A percentile compares a stretch with the other conserved stretches of the same genome.
Conservation (phyloP, 208 protist species). For the Novymonas esmeraldas region DNA sequence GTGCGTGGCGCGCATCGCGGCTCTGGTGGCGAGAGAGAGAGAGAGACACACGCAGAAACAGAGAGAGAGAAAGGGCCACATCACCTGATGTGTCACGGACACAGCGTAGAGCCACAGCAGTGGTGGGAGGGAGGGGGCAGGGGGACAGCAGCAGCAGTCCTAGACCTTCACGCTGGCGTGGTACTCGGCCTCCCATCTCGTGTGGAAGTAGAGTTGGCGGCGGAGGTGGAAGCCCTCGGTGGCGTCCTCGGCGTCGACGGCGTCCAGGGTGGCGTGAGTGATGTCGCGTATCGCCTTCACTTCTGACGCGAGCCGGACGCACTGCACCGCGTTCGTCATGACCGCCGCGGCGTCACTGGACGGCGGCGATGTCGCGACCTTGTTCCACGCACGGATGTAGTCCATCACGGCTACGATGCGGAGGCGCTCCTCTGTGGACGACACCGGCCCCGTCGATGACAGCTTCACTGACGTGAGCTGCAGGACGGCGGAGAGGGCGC, state of each 20-base stretch:
- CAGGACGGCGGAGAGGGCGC: slow-evolving; percentile 69
- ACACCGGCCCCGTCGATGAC: slow-evolving; percentile 27
- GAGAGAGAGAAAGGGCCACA: too few relatives aligned
- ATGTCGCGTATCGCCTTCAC: slow-evolving; percentile 69
- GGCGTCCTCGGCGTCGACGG: slow-evolving; percentile 21
- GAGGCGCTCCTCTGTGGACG: not conserved
- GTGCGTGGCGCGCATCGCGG: too few relatives aligned
- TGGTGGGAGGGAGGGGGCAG: not conserved
- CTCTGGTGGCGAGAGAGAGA: too few relatives aligned
- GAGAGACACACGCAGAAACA: too few relatives aligned
- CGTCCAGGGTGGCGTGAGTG: slow-evolving; percentile 57
- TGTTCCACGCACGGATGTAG: slow-evolving; percentile 60
- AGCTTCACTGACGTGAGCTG: slow-evolving; percentile 78
- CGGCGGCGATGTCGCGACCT: slow-evolving; percentile 19
- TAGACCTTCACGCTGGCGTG: slow-evolving; percentile 52
- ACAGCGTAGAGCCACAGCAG: too few relatives aligned
- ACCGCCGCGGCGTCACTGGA: slow-evolving; percentile 56
- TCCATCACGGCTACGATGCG: slow-evolving; percentile 47
- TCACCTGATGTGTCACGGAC: too few relatives aligned
- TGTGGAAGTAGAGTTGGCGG: slow-evolving; percentile 80
- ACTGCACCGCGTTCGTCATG: slow-evolving; percentile 81
- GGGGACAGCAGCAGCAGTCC: not conserved
- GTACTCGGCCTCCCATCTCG: slow-evolving; percentile 79
- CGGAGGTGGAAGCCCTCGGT: slow-evolving; percentile 77
- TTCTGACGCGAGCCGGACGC: slow-evolving; percentile 75